Evolutionary conservation across 2,329 filamentous ascomycete genomes (phyloP), one percentile per base, ranked within the genome.

Genomic region (Colletotrichum chlorophyti): DNA sequence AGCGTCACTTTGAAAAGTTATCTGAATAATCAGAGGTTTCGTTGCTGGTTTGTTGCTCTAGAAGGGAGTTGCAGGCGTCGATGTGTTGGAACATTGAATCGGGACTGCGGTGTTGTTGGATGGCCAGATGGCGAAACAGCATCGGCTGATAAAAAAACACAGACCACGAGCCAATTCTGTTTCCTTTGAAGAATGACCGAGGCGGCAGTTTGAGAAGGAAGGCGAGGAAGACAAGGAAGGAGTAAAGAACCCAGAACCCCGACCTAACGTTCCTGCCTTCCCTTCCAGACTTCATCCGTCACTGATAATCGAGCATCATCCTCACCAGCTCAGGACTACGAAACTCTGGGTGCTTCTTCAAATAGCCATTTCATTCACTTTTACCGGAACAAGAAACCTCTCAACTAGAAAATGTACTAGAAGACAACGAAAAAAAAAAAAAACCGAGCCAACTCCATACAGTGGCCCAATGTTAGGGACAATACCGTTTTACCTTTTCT

Each of bases 381-480:
- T 4, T 41, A 17, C 26, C 17, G 41, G 35, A 50, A 34, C 32
- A 45, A 35, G 17, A 34, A 48, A 37, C 32, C 32, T 57, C 37
- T 43, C 17, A 38, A 45, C 24, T 37, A n/a, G n/a, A n/a, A n/a
- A n/a, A n/a, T n/a, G n/a, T n/a, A n/a, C n/a, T n/a, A n/a, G n/a
- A n/a, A n/a, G n/a, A n/a, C n/a, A n/a, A 15, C 15, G 8, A 29
- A 15, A 29, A 14, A 34, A 31, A 29, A 55, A 43, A 42, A 34
- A 57, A 50, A 32, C 57, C 37, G 19, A 45, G 32, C 53, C 38
- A 59, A 60, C 57, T 60, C 57, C 57, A 23, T 40, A 57, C 32
- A 60, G 37, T 38, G 52, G 31, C 38, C 57, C 45, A 31, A 29
- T 45, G 26, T n/a, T 27, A 27, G 57, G 38, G 50, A 37, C 21